Evolutionary conservation across 345 rosid genomes (phyloP).

Genomic region (Trapa incisa): DNA sequence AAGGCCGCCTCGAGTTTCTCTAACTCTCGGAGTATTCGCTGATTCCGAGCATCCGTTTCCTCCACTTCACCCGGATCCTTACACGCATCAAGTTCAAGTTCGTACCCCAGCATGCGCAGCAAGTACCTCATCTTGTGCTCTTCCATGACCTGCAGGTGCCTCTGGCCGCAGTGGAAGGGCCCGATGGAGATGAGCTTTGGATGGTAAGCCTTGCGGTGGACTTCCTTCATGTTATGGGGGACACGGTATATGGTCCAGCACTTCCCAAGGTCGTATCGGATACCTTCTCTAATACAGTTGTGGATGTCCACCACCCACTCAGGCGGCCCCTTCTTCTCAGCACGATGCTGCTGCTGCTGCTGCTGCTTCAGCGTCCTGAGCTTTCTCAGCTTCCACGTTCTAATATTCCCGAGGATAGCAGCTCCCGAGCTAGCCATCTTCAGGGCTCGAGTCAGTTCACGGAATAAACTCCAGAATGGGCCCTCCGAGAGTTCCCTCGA

Average conservation of each 20-base stretch:
- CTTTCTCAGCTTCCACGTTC: not conserved
- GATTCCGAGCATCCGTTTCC: not conserved
- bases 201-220: not conserved
- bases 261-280: conserved; percentile 2
- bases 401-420: not conserved
- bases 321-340: not conserved
- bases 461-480: too few species aligned
- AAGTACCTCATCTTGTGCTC: conserved; percentile 11
- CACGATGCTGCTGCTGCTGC: not conserved
- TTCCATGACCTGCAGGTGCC: conserved; percentile 8
- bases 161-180: conserved; percentile 1
- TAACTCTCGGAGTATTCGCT: not conserved
- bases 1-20: not conserved
- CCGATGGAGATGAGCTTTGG: conserved; percentile 11
- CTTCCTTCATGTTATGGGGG: conserved; percentile 5
- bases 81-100: not conserved
- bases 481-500: not conserved
- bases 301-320: conserved; percentile 7
- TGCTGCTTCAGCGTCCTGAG: not conserved
- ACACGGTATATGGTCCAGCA: conserved; percentile 9
- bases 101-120: conserved; percentile 2
- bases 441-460: not conserved
- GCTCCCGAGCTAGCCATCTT: not conserved
- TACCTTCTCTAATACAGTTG: conserved; percentile 2
- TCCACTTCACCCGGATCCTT: not conserved